Conservation (phyloP, 1,284 basidiomycete genomes). For the Ustilago nuda region DNA sequence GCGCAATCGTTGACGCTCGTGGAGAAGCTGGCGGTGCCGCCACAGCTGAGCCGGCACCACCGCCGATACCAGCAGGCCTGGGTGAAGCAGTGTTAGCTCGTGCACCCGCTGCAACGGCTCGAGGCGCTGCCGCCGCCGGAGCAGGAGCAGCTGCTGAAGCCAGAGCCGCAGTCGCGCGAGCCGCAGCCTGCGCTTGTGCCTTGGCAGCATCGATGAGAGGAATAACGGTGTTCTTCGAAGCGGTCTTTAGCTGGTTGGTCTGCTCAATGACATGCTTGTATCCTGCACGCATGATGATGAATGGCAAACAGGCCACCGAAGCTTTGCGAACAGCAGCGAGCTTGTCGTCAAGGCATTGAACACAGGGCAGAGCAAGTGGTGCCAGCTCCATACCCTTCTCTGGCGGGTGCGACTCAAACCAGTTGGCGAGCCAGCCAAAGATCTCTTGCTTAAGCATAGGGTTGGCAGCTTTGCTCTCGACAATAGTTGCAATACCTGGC, state of each 20-base stretch:
- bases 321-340: constrained; percentile 91
- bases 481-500: constrained; percentile 79
- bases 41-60: constrained; percentile 17
- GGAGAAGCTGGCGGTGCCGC: constrained; percentile 32
- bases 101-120: constrained; percentile 13
- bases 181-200: constrained; percentile 46
- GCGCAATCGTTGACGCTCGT: constrained; percentile 34
- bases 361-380: constrained; percentile 78
- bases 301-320: constrained; percentile 83
- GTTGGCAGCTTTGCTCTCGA: constrained; percentile 81
- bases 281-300: constrained; percentile 81
- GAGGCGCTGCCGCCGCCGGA: constrained; percentile 14
- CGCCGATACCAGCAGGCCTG: constrained; percentile 9
- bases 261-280: constrained; percentile 88
- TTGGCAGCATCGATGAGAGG: constrained; percentile 83
- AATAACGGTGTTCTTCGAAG: constrained; percentile 84
- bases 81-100: constrained; percentile 26
- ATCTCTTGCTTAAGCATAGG: constrained; percentile 87
- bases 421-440: constrained; percentile 84
- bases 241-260: constrained; percentile 87
- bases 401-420: constrained; percentile 78
- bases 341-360: constrained; percentile 89
- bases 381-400: constrained; percentile 77
- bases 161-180: constrained; percentile 55
- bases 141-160: constrained; percentile 28